Evolutionary conservation across 2,329 filamentous ascomycete species (phyloP), one percentile per base, ranked within the genome.

Genomic region (Fusarium drepaniforme): DNA sequence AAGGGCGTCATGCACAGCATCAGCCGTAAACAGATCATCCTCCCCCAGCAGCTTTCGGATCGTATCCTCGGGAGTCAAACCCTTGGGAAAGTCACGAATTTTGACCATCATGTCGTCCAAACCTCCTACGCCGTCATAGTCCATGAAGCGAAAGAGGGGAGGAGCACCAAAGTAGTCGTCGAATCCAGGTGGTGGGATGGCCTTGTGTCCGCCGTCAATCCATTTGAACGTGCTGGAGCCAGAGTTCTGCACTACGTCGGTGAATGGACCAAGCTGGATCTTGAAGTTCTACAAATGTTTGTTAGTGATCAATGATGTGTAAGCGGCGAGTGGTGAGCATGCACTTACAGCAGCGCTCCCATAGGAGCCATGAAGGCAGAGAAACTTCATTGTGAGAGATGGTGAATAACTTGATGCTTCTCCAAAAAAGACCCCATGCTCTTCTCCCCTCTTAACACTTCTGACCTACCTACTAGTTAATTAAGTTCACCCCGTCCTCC

Each of bases 331-430:
- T 30, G 25, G 25, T 53, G 25, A 38, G n/a, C 18, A 44, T 35
- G 8, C 16, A 81, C 86, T 82, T 80, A 88, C 87, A 75, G 86
- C 85, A 61, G 88, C 86, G 82, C 88, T 90, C 64, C 89, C 89
- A 78, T 88, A 90, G 25, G 89, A 87, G 72, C 89, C 89, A 38
- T 89, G 89, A 11, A 91, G 83, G 78, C 89, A 91, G 37, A 91
- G 80, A 63, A 90, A 88, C 76, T 84, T 88, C 89, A 91, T 90
- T 21, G 73, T 85, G 64, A 49, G 6, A 38, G 21, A 25, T 38
- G 53, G 16, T 6, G 33, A 37, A 18, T 25, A 58, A 21, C 13
- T 37, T 8, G 33, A 23, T 37, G 16, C 21, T 38, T 37, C 49
- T 21, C 28, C 25, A 53, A 11, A 21, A 37, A 33, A 33, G 49